A percentile compares a stretch with the other conserved stretches of the same genome.
These are phyloP conservation scores for Cercospora beticola DNA, from an alignment of 2,329 filamentous ascomycete genomes.

Conservation along the genomic window DNA sequence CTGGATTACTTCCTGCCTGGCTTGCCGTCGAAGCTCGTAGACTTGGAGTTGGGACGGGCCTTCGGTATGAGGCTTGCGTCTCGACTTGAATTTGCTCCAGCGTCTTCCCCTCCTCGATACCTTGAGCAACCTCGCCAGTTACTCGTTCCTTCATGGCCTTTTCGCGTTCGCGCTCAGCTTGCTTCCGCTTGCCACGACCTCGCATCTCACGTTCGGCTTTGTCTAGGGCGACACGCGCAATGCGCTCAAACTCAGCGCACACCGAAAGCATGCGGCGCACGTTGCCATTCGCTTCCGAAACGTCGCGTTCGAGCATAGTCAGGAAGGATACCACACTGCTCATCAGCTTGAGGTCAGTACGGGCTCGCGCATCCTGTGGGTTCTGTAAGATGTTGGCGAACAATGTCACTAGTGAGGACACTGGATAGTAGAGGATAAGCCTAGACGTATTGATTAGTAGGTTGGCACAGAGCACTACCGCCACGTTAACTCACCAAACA, in stretches of 20 bases:
- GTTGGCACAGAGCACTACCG: not conserved
- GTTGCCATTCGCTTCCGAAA: slow-evolving; percentile 63
- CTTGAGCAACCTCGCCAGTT: slow-evolving; percentile 27
- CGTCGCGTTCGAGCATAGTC: slow-evolving; percentile 79
- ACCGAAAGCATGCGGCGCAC: slow-evolving; percentile 92
- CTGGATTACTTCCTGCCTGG: slow-evolving; percentile 27
- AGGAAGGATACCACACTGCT: slow-evolving; percentile 89
- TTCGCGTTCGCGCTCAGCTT: slow-evolving; percentile 53
- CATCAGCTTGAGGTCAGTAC: slow-evolving; percentile 89
- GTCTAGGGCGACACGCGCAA: slow-evolving; percentile 85
- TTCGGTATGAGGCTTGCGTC: slow-evolving; percentile 37
- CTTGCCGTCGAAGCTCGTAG: slow-evolving; percentile 31
- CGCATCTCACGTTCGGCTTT: slow-evolving; percentile 84
- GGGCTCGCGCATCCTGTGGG: slow-evolving; percentile 81
- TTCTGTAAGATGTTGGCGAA: slow-evolving; percentile 98
- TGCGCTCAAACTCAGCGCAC: slow-evolving; percentile 94
- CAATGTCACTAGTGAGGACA: slow-evolving; percentile 88
- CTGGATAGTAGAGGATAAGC: slow-evolving; percentile 94
- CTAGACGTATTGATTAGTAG: slow-evolving; percentile 38
- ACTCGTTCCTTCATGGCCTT: slow-evolving; percentile 32
- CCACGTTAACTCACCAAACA: slow-evolving; percentile 69
- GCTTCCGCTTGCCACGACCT: slow-evolving; percentile 81
- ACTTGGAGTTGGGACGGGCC: slow-evolving; percentile 36
- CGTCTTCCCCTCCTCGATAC: slow-evolving; percentile 37
- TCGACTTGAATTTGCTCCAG: slow-evolving; percentile 40